Percentiles rank a stretch among this genome's conserved stretches.
Evolutionary conservation across 2,329 filamentous ascomycete species (phyloP).

Genomic region (Xylaria sp.): DNA sequence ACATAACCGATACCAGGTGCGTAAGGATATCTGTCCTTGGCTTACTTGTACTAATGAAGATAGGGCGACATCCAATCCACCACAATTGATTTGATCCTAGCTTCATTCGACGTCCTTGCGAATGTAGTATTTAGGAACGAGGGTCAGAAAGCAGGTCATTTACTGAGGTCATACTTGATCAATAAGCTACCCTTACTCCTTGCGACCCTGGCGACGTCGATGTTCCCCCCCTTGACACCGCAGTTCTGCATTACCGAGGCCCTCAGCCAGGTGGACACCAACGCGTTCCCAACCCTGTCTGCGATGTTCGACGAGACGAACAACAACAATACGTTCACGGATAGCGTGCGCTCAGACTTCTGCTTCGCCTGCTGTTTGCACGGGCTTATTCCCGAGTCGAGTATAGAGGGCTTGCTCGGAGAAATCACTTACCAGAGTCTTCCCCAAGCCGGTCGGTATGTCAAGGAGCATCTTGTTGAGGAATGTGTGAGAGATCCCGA

Average conservation of each 20-base stretch:
- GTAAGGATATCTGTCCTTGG: constrained; percentile 13
- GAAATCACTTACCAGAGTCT: constrained; percentile 82
- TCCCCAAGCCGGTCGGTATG: constrained; percentile 72
- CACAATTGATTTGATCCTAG: constrained; percentile 80
- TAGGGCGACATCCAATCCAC: constrained; percentile 77
- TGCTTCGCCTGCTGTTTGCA: constrained; percentile 90
- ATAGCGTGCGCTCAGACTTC: constrained; percentile 71
- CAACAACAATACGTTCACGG: constrained; percentile 59
- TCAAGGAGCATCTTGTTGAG: constrained; percentile 75
- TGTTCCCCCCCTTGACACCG: constrained; percentile 73
- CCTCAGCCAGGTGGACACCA: constrained; percentile 79
- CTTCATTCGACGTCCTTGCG: constrained; percentile 86
- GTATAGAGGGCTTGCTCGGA: constrained; percentile 78
- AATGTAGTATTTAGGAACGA: constrained; percentile 77
- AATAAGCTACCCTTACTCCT: constrained; percentile 63
- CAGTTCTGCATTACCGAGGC: constrained; percentile 73
- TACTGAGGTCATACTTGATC: constrained; percentile 85
- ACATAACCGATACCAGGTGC: constrained; percentile 80
- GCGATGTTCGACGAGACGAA: constrained; percentile 63
- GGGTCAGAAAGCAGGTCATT: constrained; percentile 62
- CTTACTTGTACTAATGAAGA: constrained; percentile 32
- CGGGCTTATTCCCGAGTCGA: constrained; percentile 75
- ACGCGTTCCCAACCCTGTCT: constrained; percentile 66
- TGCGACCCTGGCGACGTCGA: constrained; percentile 59
- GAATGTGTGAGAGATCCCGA: constrained; percentile 79